These are phyloP conservation scores for Neurospora sublineolata DNA, from an alignment of 495 filamentous ascomycete genomes.

Conservation along the genomic window DNA sequence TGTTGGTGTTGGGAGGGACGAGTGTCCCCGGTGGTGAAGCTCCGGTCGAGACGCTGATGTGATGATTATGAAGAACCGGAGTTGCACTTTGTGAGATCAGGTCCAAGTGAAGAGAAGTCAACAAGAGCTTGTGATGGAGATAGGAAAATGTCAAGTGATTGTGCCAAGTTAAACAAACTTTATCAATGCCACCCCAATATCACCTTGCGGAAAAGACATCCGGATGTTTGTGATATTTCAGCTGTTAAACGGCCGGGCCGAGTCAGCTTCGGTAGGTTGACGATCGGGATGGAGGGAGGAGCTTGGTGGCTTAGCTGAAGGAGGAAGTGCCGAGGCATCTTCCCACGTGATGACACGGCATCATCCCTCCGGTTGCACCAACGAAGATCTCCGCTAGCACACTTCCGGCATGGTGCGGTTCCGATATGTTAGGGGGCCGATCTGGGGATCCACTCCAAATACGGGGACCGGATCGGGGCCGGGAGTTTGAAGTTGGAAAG, in stretches of 20 bases:
- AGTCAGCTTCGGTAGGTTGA: not conserved
- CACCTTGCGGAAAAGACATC: not conserved
- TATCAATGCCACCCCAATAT: not conserved
- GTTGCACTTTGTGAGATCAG: not conserved
- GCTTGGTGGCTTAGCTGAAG: not conserved
- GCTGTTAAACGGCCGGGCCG: not conserved
- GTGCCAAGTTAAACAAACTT: not conserved
- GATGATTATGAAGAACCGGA: not conserved
- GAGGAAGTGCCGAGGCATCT: constrained; percentile 1
- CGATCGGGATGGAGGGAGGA: constrained; percentile 1
- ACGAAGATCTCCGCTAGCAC: not conserved
- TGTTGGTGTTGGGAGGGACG: not conserved
- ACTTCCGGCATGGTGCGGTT: not conserved
- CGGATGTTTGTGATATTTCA: constrained; percentile 1
- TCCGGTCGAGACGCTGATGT: not conserved
- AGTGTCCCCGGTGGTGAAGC: not conserved
- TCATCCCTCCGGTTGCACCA: not conserved
- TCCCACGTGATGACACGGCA: constrained; percentile 1
- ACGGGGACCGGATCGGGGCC: not conserved
- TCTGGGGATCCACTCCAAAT: not conserved
- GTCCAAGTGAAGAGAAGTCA: not conserved
- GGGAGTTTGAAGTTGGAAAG: not conserved
- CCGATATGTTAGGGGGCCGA: not conserved
- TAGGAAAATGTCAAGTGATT: not conserved
- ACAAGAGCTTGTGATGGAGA: not conserved